phyloP scores from a whole-genome alignment of 176 grass and related monocot species.

The Elymus sibiricus region DNA sequence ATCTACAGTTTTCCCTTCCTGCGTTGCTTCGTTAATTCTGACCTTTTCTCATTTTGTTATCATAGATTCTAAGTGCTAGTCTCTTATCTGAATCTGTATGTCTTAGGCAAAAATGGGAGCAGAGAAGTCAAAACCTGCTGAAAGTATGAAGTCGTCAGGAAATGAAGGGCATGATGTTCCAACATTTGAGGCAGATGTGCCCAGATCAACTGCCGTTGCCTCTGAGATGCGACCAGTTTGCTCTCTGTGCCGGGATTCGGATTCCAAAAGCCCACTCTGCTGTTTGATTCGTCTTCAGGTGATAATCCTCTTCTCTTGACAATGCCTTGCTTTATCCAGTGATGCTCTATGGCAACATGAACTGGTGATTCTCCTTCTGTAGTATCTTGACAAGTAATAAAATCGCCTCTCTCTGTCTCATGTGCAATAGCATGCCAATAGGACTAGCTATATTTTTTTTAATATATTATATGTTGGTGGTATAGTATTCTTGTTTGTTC shows the following conservation, averaged over 20 bases:
- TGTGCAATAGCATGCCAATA: not conserved
- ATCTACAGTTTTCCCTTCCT: not conserved
- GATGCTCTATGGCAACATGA: no score
- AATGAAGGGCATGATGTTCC: slow-evolving; percentile 35
- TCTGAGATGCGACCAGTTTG: slow-evolving; percentile 65
- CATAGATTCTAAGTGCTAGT: not conserved
- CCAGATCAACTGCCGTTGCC: slow-evolving; percentile 39
- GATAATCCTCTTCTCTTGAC: slow-evolving; percentile 15
- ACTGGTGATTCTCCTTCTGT: not conserved
- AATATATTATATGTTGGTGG: slow-evolving; percentile 4
- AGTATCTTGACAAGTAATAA: slow-evolving; percentile 9
- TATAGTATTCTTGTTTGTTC: slow-evolving; percentile 9
- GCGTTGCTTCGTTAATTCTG: not conserved
- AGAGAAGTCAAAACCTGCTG: slow-evolving; percentile 68
- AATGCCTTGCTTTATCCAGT: no score
- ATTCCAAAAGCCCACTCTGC: slow-evolving; percentile 89
- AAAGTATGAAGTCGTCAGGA: slow-evolving; percentile 54
- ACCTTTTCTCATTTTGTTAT: not conserved
- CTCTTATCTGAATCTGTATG: not conserved
- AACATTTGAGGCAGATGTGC: slow-evolving; percentile 50
- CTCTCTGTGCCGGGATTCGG: slow-evolving; percentile 73
- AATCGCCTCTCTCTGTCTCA: not conserved
- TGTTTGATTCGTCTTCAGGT: slow-evolving; percentile 98
- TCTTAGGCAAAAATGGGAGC: slow-evolving; percentile 87
- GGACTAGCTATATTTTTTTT: not conserved